Conservation (phyloP, 1,284 basidiomycete species). For the Fistulina hepatica region DNA sequence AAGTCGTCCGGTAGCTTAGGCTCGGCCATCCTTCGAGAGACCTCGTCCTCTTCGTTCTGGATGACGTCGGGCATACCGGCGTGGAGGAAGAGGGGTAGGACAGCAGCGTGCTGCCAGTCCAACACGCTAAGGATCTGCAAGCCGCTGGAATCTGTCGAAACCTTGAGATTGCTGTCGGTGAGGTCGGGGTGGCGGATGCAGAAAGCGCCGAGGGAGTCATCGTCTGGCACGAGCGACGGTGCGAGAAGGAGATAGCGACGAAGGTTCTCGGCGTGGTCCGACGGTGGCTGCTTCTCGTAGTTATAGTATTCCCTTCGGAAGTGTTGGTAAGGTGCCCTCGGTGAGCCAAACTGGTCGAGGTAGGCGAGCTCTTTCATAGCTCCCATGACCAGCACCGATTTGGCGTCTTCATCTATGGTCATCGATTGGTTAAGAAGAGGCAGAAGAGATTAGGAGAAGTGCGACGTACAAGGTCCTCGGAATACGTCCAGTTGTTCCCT, state of each 20-base stretch:
- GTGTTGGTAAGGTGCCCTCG: slow-evolving; percentile 17
- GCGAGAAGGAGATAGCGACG: slow-evolving; percentile 28
- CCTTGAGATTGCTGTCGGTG: slow-evolving; percentile 29
- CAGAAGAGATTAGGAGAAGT: slow-evolving; percentile 11
- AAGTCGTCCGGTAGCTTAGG: slow-evolving; percentile 31
- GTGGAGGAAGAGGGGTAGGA: slow-evolving; percentile 37
- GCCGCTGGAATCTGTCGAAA: slow-evolving; percentile 26
- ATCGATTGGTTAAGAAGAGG: slow-evolving; percentile 10
- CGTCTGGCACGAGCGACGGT: slow-evolving; percentile 27
- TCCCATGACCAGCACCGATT: slow-evolving; percentile 15
- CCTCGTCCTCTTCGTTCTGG: slow-evolving; percentile 34
- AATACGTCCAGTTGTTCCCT: slow-evolving; percentile 21
- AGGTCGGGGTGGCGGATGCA: slow-evolving; percentile 37
- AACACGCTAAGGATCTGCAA: slow-evolving; percentile 25
- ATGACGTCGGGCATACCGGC: slow-evolving; percentile 32
- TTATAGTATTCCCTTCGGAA: slow-evolving; percentile 16
- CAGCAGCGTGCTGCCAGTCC: slow-evolving; percentile 32
- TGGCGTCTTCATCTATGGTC: slow-evolving; percentile 18
- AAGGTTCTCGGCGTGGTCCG: slow-evolving; percentile 18
- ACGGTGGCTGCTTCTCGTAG: slow-evolving; percentile 14
- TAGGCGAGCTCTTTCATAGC: slow-evolving; percentile 23
- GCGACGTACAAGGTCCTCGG: slow-evolving; percentile 22
- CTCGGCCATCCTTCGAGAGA: slow-evolving; percentile 26
- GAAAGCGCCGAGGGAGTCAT: slow-evolving; percentile 25
- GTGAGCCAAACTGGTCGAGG: slow-evolving; percentile 21